phyloP scores from a whole-genome alignment of 805 yeast species.

The Kuraishia capsulata region DNA sequence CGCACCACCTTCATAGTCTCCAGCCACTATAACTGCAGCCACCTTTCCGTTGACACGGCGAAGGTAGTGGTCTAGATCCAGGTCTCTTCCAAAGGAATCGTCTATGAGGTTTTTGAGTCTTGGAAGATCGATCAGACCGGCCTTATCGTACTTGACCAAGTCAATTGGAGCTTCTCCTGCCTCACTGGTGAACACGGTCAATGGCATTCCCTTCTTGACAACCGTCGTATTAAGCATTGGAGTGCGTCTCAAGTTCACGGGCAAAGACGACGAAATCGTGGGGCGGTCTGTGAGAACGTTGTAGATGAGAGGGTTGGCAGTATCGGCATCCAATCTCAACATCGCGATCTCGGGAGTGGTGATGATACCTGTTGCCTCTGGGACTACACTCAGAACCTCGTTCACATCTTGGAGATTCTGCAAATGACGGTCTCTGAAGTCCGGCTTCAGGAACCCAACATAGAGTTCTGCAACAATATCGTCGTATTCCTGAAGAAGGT shows the following conservation, averaged over 20 bases:
- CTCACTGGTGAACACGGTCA: conserved; percentile 29
- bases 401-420: conserved; percentile 62
- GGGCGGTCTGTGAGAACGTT: conserved; percentile 90
- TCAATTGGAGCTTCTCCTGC: conserved; percentile 26
- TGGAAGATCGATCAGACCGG: conserved; percentile 37
- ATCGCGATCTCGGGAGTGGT: conserved; percentile 79
- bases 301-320: conserved; percentile 78
- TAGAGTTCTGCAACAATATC: conserved; percentile 56
- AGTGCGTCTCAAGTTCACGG: conserved; percentile 48
- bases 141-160: conserved; percentile 26
- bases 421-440: conserved; percentile 45
- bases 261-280: conserved; percentile 81
- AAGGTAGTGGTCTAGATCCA: conserved; percentile 63
- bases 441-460: conserved; percentile 42
- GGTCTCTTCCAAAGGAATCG: conserved; percentile 63
- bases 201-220: conserved; percentile 64
- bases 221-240: conserved; percentile 71
- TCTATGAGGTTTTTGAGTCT: conserved; percentile 58
- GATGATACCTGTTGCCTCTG: conserved; percentile 64
- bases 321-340: conserved; percentile 14
- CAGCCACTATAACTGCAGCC: conserved; percentile 77
- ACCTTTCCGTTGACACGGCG: conserved; percentile 53
- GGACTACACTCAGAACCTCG: conserved; percentile 37
- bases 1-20: conserved; percentile 94
- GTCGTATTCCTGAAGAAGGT: conserved; percentile 71